Evolutionary conservation across 176 grass and related monocot species (phyloP), one percentile per base, ranked within the genome.

Genomic region (Lolium perenne): DNA sequence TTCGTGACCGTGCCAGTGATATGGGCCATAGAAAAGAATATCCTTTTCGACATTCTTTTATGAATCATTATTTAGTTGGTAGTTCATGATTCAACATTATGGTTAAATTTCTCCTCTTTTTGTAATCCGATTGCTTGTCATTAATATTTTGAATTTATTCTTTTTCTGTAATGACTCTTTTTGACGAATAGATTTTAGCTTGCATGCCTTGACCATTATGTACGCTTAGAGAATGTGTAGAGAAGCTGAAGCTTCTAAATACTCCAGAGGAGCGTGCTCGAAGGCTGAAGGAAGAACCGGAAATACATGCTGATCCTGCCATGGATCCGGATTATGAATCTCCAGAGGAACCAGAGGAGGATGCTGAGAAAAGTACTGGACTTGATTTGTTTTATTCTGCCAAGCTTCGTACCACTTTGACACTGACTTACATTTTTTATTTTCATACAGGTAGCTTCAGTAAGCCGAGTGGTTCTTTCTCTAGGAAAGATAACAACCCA

Each of bases 291-390:
- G 92, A 97, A 84, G 83, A 94, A 74, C 92, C 88, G 82, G 94
- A 97, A 90, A 91, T 99, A 85, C 97, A 94, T 86, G 87, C 89
- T 64, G 97, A 99, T 77, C 92, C 94, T 78, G 86, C 92, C 38
- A 99, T 99, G 94, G 91, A 94, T 90, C 97, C 97, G 9, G 86
- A 99, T 83, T 97, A 97, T 87, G 97, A 97, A 86, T 94, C 97
- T 84, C 88, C 97, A 3, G 94, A 99, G 72, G 97, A 99, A 89
- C 86, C 85, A 78, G 92, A 95, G 49, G 80, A 90, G 76, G 97
- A 99, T 66, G 50, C 43, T 84, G 91, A 83, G 83, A 97, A 81
- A 93, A 93, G 97, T 99, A 87, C 41, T 80, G 25, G 12, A 56
- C 66, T 94, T 79, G 58, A 67, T 82, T 66, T 71, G 9, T 9